These are phyloP conservation scores for Ceratobasidium sp. DNA, from an alignment of 1,284 basidiomycete genomes.

Conservation along the genomic window DNA sequence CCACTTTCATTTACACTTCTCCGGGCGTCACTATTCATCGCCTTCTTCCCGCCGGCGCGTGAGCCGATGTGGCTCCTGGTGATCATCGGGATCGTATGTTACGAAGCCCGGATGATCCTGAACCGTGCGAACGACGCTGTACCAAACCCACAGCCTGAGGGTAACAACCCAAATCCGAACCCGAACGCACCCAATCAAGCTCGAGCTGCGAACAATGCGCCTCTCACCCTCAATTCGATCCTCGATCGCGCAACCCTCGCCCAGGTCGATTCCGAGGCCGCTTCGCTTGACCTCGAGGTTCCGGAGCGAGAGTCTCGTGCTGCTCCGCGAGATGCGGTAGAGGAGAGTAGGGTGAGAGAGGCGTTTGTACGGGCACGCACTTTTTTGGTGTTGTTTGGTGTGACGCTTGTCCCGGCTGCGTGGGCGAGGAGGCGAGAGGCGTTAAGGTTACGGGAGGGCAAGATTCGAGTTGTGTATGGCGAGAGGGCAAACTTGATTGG, in stretches of 20 bases:
- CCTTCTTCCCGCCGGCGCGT: slow-evolving; percentile 81
- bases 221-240: slow-evolving; percentile 52
- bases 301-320: slow-evolving; percentile 49
- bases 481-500: slow-evolving; percentile 58
- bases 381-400: slow-evolving; percentile 70
- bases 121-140: slow-evolving; percentile 50
- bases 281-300: slow-evolving; percentile 59
- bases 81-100: slow-evolving; percentile 77
- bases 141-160: slow-evolving; percentile 36
- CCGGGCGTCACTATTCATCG: slow-evolving; percentile 77
- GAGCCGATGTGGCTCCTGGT: slow-evolving; percentile 78
- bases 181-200: slow-evolving; percentile 37
- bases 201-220: slow-evolving; percentile 18
- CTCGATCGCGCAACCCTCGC: slow-evolving; percentile 70
- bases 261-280: slow-evolving; percentile 70
- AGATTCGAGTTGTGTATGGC: slow-evolving; percentile 72
- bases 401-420: slow-evolving; percentile 78
- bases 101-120: slow-evolving; percentile 70
- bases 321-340: slow-evolving; percentile 51
- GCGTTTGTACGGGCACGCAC: slow-evolving; percentile 65
- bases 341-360: slow-evolving; percentile 58
- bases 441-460: slow-evolving; percentile 74
- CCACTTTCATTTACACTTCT: slow-evolving; percentile 76
- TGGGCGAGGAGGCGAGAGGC: slow-evolving; percentile 76
- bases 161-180: slow-evolving; percentile 33